These are phyloP conservation scores for Parascedosporium putredinis DNA, from an alignment of 2,329 filamentous ascomycete genomes.

Conservation along the genomic window DNA sequence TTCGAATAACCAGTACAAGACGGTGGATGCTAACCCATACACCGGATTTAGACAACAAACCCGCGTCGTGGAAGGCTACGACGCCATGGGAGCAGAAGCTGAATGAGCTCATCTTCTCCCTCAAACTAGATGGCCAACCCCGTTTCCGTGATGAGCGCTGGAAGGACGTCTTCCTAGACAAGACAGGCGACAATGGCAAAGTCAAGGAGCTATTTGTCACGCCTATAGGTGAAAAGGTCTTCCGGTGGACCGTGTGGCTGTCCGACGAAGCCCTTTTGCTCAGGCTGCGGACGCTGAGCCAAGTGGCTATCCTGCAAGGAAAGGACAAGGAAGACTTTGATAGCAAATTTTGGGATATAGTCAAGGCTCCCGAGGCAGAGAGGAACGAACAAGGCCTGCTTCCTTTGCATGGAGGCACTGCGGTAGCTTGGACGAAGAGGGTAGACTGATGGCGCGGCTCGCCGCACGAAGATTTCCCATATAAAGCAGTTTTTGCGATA, in stretches of 20 bases:
- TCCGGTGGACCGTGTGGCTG: slow-evolving; percentile 49
- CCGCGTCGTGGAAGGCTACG: slow-evolving; percentile 40
- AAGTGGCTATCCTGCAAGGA: slow-evolving; percentile 50
- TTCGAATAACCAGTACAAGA: too few relatives aligned
- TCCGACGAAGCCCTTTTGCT: slow-evolving; percentile 51
- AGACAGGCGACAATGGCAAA: slow-evolving; percentile 29
- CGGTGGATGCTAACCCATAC: neutral
- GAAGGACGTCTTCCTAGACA: slow-evolving; percentile 53
- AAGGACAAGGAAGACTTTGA: slow-evolving; percentile 37
- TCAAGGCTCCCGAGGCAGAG: slow-evolving; percentile 35
- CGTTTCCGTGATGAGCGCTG: slow-evolving; percentile 57
- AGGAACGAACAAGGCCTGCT: slow-evolving; percentile 53
- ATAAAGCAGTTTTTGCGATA: too few relatives aligned
- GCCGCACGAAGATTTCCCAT: too few relatives aligned
- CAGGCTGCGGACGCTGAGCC: slow-evolving; percentile 55
- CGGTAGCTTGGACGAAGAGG: slow-evolving; percentile 50
- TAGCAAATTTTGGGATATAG: slow-evolving; percentile 40
- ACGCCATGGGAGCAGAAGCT: slow-evolving; percentile 53
- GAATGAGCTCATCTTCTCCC: slow-evolving; percentile 45
- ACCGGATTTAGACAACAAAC: slow-evolving; percentile 49
- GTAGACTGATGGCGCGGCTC: slow-evolving; percentile 18
- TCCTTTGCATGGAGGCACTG: slow-evolving; percentile 52
- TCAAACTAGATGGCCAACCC: slow-evolving; percentile 43
- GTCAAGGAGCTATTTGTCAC: slow-evolving; percentile 43
- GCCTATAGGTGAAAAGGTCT: slow-evolving; percentile 44